phyloP scores from a whole-genome alignment of 176 grass and related monocot genomes.

The Aegilops longissima region DNA sequence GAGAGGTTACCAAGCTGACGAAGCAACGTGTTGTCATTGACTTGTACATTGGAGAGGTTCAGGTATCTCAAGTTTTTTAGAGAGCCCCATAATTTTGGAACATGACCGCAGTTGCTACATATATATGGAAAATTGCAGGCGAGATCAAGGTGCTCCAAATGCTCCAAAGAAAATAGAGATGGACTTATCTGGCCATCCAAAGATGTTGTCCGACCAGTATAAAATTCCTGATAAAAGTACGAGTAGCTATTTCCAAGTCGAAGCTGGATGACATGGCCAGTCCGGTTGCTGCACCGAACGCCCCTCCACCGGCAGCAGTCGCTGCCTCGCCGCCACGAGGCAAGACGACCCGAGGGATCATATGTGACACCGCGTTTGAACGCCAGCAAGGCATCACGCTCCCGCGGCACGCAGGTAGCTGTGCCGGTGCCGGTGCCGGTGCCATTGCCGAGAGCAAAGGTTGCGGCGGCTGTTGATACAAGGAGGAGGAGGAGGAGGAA shows the following conservation, averaged over 20 bases:
- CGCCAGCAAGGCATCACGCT: slow-evolving; percentile 9
- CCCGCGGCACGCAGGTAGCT: not conserved
- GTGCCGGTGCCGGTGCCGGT: not conserved
- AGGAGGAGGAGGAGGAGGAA: too few relatives aligned
- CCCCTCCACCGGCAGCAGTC: slow-evolving; percentile 43
- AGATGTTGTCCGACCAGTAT: too few relatives aligned
- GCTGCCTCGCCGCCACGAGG: not conserved
- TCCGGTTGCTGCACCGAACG: slow-evolving; percentile 28
- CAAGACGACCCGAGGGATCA: not conserved
- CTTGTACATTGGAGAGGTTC: too few relatives aligned
- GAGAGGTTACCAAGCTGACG: too few relatives aligned
- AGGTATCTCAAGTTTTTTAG: slow-evolving; percentile 23
- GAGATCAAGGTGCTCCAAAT: slow-evolving; percentile 6
- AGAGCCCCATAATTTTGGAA: not conserved
- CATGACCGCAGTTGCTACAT: not conserved
- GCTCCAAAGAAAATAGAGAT: not conserved
- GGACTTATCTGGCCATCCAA: not conserved
- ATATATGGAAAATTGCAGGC: too few relatives aligned
- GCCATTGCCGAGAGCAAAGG: not conserved
- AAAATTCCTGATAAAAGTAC: too few relatives aligned
- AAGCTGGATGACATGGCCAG: slow-evolving; percentile 9
- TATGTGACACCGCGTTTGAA: slow-evolving; percentile 3
- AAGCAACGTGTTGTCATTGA: too few relatives aligned
- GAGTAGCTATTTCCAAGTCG: not conserved
- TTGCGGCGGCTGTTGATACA: not conserved